Percentiles rank a stretch among this genome's conserved stretches.
These are phyloP conservation scores for Verticillium nonalfalfae DNA, from an alignment of 2,329 filamentous ascomycete genomes.

Conservation along the genomic window DNA sequence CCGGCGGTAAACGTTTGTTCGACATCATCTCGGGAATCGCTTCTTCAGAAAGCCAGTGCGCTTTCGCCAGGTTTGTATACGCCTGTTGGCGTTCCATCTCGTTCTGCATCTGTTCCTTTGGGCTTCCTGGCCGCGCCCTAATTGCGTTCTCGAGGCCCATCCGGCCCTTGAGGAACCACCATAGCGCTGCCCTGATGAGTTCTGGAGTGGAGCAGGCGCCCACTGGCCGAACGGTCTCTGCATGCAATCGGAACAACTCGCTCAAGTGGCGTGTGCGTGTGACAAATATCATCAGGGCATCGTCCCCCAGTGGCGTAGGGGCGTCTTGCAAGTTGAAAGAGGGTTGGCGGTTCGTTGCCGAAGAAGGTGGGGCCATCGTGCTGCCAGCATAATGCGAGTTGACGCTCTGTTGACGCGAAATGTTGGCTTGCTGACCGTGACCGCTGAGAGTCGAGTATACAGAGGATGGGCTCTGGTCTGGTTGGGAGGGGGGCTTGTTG, in stretches of 20 bases:
- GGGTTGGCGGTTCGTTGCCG: slow-evolving; percentile 18
- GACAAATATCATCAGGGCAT: slow-evolving; percentile 65
- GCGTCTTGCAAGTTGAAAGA: slow-evolving; percentile 36
- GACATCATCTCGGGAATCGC: slow-evolving; percentile 43
- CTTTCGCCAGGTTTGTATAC: slow-evolving; percentile 79
- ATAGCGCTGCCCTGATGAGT: slow-evolving; percentile 67
- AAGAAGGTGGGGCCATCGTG: slow-evolving; percentile 16
- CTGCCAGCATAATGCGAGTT: slow-evolving; percentile 11
- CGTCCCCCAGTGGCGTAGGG: slow-evolving; percentile 45
- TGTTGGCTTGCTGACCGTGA: slow-evolving; percentile 5
- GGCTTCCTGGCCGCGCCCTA: slow-evolving; percentile 52
- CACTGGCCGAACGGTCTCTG: slow-evolving; percentile 65
- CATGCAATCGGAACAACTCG: slow-evolving; percentile 70
- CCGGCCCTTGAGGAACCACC: slow-evolving; percentile 87
- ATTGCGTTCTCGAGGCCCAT: slow-evolving; percentile 68
- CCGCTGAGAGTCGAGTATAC: slow-evolving; percentile 13
- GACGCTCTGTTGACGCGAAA: slow-evolving; percentile 10
- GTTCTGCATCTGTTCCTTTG: slow-evolving; percentile 46
- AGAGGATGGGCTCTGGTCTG: slow-evolving; percentile 34
- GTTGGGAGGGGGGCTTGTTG: slow-evolving; percentile 9
- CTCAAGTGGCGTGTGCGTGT: slow-evolving; percentile 66
- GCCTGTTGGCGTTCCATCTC: slow-evolving; percentile 63
- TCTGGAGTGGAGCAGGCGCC: slow-evolving; percentile 57
- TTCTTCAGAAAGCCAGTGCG: slow-evolving; percentile 69
- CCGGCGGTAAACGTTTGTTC: slow-evolving; percentile 31